Conservation (phyloP, 2,329 filamentous ascomycete genomes). For the Fusarium napiforme region DNA sequence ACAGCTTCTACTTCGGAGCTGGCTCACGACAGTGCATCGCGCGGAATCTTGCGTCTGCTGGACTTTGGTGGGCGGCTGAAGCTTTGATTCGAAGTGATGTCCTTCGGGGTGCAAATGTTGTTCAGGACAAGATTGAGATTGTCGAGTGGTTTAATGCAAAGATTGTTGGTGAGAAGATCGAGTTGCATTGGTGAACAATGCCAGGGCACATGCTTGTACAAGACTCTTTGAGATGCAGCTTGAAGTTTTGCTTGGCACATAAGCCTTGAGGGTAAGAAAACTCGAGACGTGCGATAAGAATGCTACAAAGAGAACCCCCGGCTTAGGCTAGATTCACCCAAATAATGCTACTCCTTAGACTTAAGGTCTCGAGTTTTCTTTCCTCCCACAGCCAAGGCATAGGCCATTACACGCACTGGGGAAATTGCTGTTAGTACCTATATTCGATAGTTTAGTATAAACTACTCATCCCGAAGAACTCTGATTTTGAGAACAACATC, state of each 20-base stretch:
- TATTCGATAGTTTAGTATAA: neutral
- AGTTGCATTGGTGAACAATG: neutral
- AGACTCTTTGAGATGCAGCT: fast-evolving
- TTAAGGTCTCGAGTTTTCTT: neutral
- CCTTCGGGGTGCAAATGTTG: neutral
- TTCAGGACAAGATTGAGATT: too few species aligned
- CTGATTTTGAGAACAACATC: fast-evolving
- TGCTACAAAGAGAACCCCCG: fast-evolving
- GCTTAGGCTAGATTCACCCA: neutral
- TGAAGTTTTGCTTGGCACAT: neutral
- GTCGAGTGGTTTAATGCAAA: neutral
- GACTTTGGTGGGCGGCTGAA: neutral
- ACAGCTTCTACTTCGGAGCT: neutral
- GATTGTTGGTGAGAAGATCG: neutral
- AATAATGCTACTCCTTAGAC: neutral
- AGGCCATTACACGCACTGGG: fast-evolving
- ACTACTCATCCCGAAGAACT: fast-evolving
- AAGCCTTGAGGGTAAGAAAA: neutral
- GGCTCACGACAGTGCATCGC: neutral
- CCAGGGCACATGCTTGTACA: fast-evolving
- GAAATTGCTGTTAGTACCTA: too few species aligned
- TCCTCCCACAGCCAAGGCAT: fast-evolving
- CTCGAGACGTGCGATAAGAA: neutral
- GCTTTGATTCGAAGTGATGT: neutral
- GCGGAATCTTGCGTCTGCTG: neutral